Evolutionary conservation across 2,329 filamentous ascomycete species (phyloP), one percentile per base, ranked within the genome.

Genomic region (Fusarium virguliforme): DNA sequence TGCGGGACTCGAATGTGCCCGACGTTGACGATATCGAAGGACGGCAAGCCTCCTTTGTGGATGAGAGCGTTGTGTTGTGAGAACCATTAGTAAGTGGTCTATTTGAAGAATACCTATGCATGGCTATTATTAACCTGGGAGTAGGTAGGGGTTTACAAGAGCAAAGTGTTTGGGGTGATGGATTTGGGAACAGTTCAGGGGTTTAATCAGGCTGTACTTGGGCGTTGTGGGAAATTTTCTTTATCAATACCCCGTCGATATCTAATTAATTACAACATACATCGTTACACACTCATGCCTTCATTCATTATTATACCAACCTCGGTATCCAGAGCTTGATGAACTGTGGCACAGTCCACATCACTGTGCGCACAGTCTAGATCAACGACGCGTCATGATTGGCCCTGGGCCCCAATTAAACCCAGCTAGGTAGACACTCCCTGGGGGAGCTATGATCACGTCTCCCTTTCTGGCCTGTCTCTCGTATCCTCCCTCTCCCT

Each of bases 401-500:
- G 70, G 70, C 34, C 15, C 9, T 1, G 32, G 10, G 22, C 24
- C 35, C 62, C 41, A 56, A 63, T 50, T 50, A 32, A 62, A 70
- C 65, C 60, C 53, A 32, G 30, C 60, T 28, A 32, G 30, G 37
- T 72, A 38, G 40, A 72, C 46, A 60, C 58, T 46, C 62, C 60
- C 69, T 24, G 55, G 51, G 56, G 48, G 34, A 72, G 69, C 57
- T 64, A 59, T 65, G 61, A 70, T 60, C 57, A 53, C 54, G 51
- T 70, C 70, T 72, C 70, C 69, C 70, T 72, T 58, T 54, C 59
- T 32, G 35, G 57, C 35, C 38, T 70, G 58, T 72, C 65, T 63
- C 67, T 71, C 61, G 65, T 66, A 69, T 66, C 32, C 43, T 30
- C 43, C 51, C 46, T 70, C 60, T 55, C 57, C 57, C 57, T 59